These are phyloP conservation scores for Cladophialophora carrionii DNA, from an alignment of 2,329 filamentous ascomycete species.

Conservation along the genomic window DNA sequence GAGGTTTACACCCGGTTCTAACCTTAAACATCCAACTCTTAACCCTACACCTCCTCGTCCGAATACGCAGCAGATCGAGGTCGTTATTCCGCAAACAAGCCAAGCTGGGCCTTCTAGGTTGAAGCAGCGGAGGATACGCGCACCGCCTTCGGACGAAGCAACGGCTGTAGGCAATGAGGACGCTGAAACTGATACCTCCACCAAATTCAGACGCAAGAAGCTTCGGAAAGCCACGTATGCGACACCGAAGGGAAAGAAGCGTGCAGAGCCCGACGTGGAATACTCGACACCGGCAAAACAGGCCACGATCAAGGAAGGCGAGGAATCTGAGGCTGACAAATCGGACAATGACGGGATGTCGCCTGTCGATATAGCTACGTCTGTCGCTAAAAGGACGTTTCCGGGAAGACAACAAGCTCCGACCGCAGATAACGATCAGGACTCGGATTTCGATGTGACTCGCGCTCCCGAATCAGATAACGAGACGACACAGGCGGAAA, in stretches of 20 bases:
- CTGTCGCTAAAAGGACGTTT: slow-evolving; percentile 30
- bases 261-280: slow-evolving; percentile 28
- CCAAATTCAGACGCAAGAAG: slow-evolving; percentile 12
- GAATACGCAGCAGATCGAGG: slow-evolving; percentile 16
- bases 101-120: slow-evolving; percentile 22
- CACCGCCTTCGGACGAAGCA: not conserved
- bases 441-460: slow-evolving; percentile 18
- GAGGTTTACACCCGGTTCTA: slow-evolving; percentile 22
- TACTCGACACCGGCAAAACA: slow-evolving; percentile 25
- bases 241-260: slow-evolving; percentile 31
- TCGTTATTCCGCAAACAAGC: slow-evolving; percentile 27
- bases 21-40: slow-evolving; percentile 27
- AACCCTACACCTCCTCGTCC: slow-evolving; percentile 18
- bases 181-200: not conserved
- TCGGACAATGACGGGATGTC: slow-evolving; percentile 14
- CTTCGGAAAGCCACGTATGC: slow-evolving; percentile 23
- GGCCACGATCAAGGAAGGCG: not conserved
- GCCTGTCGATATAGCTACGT: slow-evolving; percentile 28
- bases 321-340: not conserved
- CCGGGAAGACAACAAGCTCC: not conserved
- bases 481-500: not conserved
- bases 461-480: slow-evolving; percentile 1
- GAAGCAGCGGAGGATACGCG: slow-evolving; percentile 3
- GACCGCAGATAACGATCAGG: slow-evolving; percentile 12
- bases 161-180: slow-evolving; percentile 2